Base-by-base conservation (phyloP, 192 early-diverging fungal genomes). In the Kickxella alabastrina region DNA sequence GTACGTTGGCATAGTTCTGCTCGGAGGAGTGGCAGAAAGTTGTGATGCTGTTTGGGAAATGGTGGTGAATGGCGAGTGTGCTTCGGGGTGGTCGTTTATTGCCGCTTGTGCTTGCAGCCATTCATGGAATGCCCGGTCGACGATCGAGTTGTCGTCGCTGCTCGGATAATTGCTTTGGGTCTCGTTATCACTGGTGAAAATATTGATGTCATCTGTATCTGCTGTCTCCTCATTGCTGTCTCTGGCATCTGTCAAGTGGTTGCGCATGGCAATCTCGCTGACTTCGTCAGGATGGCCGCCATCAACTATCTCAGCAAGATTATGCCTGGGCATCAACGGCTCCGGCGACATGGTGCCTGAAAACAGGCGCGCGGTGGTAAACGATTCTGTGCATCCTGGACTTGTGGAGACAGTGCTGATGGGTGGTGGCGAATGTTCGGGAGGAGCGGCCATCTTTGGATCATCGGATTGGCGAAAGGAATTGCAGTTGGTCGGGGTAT, bases 201-300 rank as follows among this genome's bases (percentile, higher is more conserved):
- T n/a, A n/a, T n/a, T n/a, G n/a, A n/a, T n/a, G n/a, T n/a, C n/a
- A n/a, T n/a, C n/a, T n/a, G n/a, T 4, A 35, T 13, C 14, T 44
- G 34, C 35, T 24, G 15, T n/a, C 43, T 14, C 25, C 37, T 14
- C 39, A 8, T 39, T 40, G 3, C 6, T 24, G 10, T 8, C 3
- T 0, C 15, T 13, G 6, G 28, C 14, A 17, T 29, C 31, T 10
- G 34, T 27, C 31, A 72, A 21, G 42, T 72, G 62, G 14, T 25
- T 60, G 53, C 61, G 68, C 68, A 72, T 72, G 25, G 61, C 68
- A 43, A 72, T 72, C 29, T 72, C 68, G 53, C 68, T 72, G 36
- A 72, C 61, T 38, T 72, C 53, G 18, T 63, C 65, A 10, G 56
- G 50, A 24, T 51, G 40, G n/a, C 54, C 42, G 14, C 62, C 4